Evolutionary conservation across 2,329 filamentous ascomycete species (phyloP).

Genomic region (Microcyclosporella mali): DNA sequence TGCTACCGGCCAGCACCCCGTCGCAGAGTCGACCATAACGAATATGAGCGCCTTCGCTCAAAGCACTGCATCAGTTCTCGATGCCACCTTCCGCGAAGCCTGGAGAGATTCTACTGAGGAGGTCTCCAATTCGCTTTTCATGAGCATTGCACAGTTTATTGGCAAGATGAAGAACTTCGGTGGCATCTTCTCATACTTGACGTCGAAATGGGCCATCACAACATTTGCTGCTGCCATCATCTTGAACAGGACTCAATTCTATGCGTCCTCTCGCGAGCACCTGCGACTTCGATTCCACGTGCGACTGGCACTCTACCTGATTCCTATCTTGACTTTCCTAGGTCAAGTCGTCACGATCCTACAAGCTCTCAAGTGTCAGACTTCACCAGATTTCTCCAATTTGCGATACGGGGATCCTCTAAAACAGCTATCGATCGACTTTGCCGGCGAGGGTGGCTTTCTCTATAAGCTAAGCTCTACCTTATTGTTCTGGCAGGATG

Average conservation of each 20-base stretch:
- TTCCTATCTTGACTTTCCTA: constrained; percentile 64
- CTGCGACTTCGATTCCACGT: constrained; percentile 69
- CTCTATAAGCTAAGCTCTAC: constrained; percentile 66
- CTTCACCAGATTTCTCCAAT: constrained; percentile 45
- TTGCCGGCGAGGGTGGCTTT: constrained; percentile 56
- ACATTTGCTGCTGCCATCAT: constrained; percentile 82
- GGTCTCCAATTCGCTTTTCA: constrained; percentile 21
- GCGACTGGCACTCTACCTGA: constrained; percentile 62
- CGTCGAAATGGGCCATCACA: constrained; percentile 83
- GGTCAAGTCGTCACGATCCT: constrained; percentile 65
- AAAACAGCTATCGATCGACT: constrained; percentile 41
- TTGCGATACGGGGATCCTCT: constrained; percentile 43
- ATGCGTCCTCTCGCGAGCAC: constrained; percentile 77
- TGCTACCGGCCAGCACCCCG: constrained; percentile 45
- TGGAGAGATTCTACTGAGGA: constrained; percentile 23
- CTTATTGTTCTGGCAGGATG: constrained; percentile 66
- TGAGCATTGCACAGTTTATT: constrained; percentile 22
- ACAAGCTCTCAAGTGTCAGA: constrained; percentile 88
- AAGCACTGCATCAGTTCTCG: constrained; percentile 33
- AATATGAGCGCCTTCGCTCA: constrained; percentile 40
- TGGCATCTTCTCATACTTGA: constrained; percentile 83
- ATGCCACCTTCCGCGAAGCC: constrained; percentile 21
- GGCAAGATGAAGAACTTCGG: constrained; percentile 57
- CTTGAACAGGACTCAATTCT: constrained; percentile 87
- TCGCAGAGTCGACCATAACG: constrained; percentile 35